Evolutionary conservation across 2,329 filamentous ascomycete species (phyloP).

Genomic region (Blastomyces percursus): DNA sequence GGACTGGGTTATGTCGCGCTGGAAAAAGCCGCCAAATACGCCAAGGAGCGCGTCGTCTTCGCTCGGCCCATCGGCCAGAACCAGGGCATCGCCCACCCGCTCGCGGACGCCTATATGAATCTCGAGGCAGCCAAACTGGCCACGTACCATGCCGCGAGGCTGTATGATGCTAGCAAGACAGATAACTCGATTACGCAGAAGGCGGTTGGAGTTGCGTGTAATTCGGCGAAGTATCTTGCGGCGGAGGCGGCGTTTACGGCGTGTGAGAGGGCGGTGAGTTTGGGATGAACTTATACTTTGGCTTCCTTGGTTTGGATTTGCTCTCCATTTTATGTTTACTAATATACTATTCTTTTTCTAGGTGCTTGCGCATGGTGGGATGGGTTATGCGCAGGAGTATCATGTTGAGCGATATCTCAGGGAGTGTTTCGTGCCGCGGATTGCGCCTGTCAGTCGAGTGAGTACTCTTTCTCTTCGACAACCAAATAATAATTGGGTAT

Average conservation of each 20-base stretch:
- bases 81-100: slow-evolving; percentile 49
- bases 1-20: slow-evolving; percentile 66
- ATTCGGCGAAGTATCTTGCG: slow-evolving; percentile 48
- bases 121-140: slow-evolving; percentile 51
- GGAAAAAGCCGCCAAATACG: slow-evolving; percentile 53
- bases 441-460: slow-evolving; percentile 44
- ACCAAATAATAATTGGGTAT: not conserved
- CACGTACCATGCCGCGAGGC: slow-evolving; percentile 49
- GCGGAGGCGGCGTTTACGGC: slow-evolving; percentile 51
- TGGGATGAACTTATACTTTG: slow-evolving; percentile 42
- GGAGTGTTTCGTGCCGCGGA: slow-evolving; percentile 48
- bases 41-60: slow-evolving; percentile 53
- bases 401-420: slow-evolving; percentile 51
- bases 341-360: not conserved
- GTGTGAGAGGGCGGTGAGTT: slow-evolving; percentile 44
- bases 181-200: slow-evolving; percentile 44
- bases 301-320: not conserved
- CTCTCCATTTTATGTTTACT: not conserved
- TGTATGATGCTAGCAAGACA: slow-evolving; percentile 46
- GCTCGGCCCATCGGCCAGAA: slow-evolving; percentile 49
- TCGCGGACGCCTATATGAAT: slow-evolving; percentile 50
- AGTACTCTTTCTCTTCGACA: slow-evolving; percentile 2
- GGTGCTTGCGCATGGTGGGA: slow-evolving; percentile 45
- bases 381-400: slow-evolving; percentile 54
- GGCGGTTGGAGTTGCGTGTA: slow-evolving; percentile 50